Evolutionary conservation across 2,329 filamentous ascomycete genomes (phyloP).

Genomic region (Neopestalotiopsis rosae): DNA sequence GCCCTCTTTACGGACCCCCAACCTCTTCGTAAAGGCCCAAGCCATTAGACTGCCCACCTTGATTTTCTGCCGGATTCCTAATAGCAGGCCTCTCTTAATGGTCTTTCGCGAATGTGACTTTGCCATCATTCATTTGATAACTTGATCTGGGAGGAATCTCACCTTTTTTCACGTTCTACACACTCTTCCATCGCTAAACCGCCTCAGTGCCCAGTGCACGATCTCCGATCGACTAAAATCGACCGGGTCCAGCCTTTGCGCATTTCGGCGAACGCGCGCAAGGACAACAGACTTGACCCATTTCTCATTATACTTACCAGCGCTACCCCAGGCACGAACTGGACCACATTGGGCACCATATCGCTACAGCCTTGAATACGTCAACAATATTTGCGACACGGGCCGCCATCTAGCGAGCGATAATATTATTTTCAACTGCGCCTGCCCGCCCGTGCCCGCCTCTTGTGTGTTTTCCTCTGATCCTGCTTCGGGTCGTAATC

Average conservation of each 20-base stretch:
- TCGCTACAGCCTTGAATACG: not conserved
- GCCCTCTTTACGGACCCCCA: not conserved
- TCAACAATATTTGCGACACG: slow-evolving; percentile 14
- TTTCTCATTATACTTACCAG: slow-evolving; percentile 12
- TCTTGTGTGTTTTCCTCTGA: not conserved
- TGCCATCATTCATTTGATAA: slow-evolving; percentile 12
- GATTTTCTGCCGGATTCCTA: not conserved
- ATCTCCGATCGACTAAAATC: slow-evolving; percentile 6
- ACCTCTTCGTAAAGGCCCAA: slow-evolving; percentile 6
- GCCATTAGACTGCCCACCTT: slow-evolving; percentile 5
- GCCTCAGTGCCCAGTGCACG: slow-evolving; percentile 12
- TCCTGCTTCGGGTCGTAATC: not conserved
- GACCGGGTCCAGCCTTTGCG: slow-evolving; percentile 6
- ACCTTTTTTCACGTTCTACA: slow-evolving; percentile 7
- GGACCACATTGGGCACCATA: not conserved
- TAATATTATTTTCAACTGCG: not conserved
- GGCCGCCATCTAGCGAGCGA: not conserved
- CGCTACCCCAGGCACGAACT: not conserved
- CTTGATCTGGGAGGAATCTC: not conserved
- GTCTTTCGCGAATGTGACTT: slow-evolving; percentile 20
- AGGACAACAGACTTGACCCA: slow-evolving; percentile 11
- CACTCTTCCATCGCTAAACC: slow-evolving; percentile 3
- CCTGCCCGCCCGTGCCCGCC: not conserved
- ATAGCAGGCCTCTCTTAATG: slow-evolving; percentile 20
- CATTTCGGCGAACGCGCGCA: slow-evolving; percentile 13